Conservation (phyloP, 352 stramenopile genomes). For the Pythium periplocum region DNA sequence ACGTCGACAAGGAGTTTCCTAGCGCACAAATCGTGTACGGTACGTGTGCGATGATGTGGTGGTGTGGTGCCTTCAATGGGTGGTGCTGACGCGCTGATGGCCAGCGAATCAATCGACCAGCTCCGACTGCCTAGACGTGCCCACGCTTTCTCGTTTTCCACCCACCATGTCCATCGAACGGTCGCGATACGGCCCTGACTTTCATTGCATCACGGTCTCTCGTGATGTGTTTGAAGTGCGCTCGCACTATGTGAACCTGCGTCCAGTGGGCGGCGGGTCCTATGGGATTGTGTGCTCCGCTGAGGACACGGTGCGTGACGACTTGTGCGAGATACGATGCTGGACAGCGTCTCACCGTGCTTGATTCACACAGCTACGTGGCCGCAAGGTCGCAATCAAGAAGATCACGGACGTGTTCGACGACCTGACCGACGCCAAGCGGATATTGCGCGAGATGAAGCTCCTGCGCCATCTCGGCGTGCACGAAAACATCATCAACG, state of each 20-base stretch:
- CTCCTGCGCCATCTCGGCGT: constrained; percentile 87
- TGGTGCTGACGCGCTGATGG: too few species aligned
- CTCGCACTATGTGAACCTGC: constrained; percentile 77
- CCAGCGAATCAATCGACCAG: too few species aligned
- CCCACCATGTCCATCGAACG: constrained; percentile 54
- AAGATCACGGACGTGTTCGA: constrained; percentile 92
- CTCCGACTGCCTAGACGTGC: too few species aligned
- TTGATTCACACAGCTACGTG: constrained; percentile 42
- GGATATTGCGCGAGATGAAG: constrained; percentile 92
- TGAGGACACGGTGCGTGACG: constrained; percentile 73
- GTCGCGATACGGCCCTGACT: constrained; percentile 73
- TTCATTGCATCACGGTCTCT: constrained; percentile 78
- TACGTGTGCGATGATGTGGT: too few species aligned
- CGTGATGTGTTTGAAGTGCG: constrained; percentile 80
- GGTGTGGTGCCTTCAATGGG: too few species aligned
- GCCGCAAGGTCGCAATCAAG: constrained; percentile 88
- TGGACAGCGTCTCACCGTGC: not conserved
- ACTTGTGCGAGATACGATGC: constrained; percentile 3
- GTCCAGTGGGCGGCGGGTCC: constrained; percentile 75
- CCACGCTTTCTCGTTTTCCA: too few species aligned
- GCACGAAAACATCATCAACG: constrained; percentile 91
- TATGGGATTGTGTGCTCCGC: constrained; percentile 92
- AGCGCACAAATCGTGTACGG: too few species aligned
- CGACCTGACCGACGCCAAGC: constrained; percentile 90
- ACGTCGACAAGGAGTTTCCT: too few species aligned